These are phyloP conservation scores for Hyphopichia burtonii DNA, from an alignment of 1,139 yeast species.

Conservation along the genomic window DNA sequence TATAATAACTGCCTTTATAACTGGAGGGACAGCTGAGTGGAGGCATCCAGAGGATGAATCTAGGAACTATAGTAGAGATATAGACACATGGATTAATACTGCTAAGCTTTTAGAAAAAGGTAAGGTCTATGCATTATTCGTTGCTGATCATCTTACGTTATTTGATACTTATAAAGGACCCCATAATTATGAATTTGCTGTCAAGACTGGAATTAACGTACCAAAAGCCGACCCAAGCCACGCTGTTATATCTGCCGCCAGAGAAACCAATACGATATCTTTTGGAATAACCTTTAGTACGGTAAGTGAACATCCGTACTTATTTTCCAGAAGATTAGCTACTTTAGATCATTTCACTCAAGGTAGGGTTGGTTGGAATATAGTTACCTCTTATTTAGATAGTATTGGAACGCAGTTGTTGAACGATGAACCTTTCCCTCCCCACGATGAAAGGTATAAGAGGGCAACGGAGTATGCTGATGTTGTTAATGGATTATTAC, in stretches of 20 bases:
- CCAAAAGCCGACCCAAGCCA: constrained; percentile 44
- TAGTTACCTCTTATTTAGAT: constrained; percentile 40
- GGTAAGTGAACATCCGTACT: constrained; percentile 45
- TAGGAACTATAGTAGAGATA: constrained; percentile 25
- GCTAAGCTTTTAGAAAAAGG: constrained; percentile 47
- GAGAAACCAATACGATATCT: constrained; percentile 36
- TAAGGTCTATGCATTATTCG: constrained; percentile 41
- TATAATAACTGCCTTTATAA: constrained; percentile 38
- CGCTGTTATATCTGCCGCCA: constrained; percentile 40
- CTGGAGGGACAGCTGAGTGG: constrained; percentile 44
- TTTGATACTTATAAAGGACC: constrained; percentile 45
- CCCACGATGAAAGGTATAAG: constrained; percentile 38
- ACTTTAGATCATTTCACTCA: constrained; percentile 42
- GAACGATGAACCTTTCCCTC: constrained; percentile 34
- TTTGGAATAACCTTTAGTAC: constrained; percentile 46
- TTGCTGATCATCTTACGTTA: constrained; percentile 48
- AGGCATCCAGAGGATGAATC: constrained; percentile 41
- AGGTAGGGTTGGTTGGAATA: constrained; percentile 48
- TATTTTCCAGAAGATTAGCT: constrained; percentile 42
- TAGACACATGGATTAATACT: constrained; percentile 45
- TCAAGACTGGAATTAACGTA: constrained; percentile 40
- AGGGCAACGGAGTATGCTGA: constrained; percentile 43
- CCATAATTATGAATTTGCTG: constrained; percentile 32
- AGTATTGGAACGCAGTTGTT: constrained; percentile 40
- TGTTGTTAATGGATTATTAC: constrained; percentile 36